phyloP scores from a whole-genome alignment of 305 asterid species.

The Fraxinus latifolia region DNA sequence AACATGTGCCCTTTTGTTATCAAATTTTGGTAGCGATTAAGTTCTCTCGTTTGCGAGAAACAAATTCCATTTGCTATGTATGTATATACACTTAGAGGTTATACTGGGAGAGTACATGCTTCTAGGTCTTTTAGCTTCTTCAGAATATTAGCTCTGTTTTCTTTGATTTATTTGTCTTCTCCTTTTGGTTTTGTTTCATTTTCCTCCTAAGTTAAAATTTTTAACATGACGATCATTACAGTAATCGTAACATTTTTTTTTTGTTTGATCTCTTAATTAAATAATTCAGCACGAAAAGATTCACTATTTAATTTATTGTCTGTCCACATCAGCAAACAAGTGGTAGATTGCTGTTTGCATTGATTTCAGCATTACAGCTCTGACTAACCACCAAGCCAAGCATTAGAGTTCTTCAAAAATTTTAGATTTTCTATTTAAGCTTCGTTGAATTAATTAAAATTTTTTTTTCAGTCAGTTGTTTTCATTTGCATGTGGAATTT shows the following conservation, averaged over 20 bases:
- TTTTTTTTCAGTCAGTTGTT: not conserved
- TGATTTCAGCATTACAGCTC: not conserved
- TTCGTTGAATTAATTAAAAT: not conserved
- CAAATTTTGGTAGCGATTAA: not conserved
- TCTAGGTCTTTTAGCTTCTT: conserved; percentile 1
- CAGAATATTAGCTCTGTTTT: conserved; percentile 7
- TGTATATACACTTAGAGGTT: conserved; percentile 1
- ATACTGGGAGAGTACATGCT: not conserved
- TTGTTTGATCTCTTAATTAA: not conserved
- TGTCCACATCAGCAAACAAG: not conserved
- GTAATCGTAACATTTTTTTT: not conserved
- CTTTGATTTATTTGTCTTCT: not conserved
- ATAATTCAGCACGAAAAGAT: not conserved
- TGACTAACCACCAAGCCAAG: not conserved
- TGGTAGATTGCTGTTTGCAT: not conserved
- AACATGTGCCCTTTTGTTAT: not conserved
- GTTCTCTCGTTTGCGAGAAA: not conserved
- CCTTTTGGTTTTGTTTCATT: conserved; percentile 1
- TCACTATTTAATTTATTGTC: not conserved
- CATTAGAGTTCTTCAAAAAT: conserved; percentile 2
- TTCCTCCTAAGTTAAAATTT: not conserved
- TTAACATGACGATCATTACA: not conserved
- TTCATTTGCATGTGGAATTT: conserved; percentile 2
- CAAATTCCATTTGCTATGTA: conserved; percentile 2
- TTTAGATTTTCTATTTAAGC: not conserved